A percentile compares a stretch with the other conserved stretches of the same genome.
Evolutionary conservation across 768 basidiomycete genomes (phyloP).

Genomic region (Lactarius vividus): DNA sequence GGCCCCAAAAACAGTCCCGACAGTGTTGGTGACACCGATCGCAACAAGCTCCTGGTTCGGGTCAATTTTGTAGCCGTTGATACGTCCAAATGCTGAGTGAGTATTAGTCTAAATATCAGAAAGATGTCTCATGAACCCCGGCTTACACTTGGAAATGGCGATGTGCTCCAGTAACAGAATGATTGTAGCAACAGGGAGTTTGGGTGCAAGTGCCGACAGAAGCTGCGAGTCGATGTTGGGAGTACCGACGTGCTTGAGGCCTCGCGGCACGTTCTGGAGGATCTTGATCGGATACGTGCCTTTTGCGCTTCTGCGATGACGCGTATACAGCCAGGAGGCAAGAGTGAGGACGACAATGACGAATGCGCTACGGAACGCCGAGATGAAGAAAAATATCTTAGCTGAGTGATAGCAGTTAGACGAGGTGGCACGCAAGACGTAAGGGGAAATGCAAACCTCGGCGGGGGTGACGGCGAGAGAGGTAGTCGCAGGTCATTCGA

Average conservation of each 20-base stretch:
- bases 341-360: slow-evolving; percentile 86
- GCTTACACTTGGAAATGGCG: slow-evolving; percentile 88
- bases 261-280: slow-evolving; percentile 78
- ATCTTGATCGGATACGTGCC: slow-evolving; percentile 85
- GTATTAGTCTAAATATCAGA: neutral
- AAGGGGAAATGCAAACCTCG: slow-evolving; percentile 41
- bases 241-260: slow-evolving; percentile 60
- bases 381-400: slow-evolving; percentile 73
- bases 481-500: slow-evolving; percentile 50
- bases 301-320: slow-evolving; percentile 50
- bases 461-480: slow-evolving; percentile 59
- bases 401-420: slow-evolving; percentile 38
- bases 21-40: slow-evolving; percentile 93
- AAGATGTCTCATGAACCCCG: no score
- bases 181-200: slow-evolving; percentile 84
- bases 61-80: slow-evolving; percentile 92
- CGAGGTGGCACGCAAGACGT: neutral
- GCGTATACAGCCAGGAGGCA: slow-evolving; percentile 82
- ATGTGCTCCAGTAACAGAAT: slow-evolving; percentile 94
- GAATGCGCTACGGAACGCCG: slow-evolving; percentile 78
- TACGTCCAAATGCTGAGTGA: slow-evolving; percentile 79
- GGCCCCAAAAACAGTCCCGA: slow-evolving; percentile 86
- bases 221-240: slow-evolving; percentile 50
- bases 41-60: slow-evolving; percentile 95
- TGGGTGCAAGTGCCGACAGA: slow-evolving; percentile 62